A percentile compares a stretch with the other conserved stretches of the same genome.
These are phyloP conservation scores for Clarireedia hainanense DNA, from an alignment of 2,329 filamentous ascomycete genomes.

Conservation along the genomic window DNA sequence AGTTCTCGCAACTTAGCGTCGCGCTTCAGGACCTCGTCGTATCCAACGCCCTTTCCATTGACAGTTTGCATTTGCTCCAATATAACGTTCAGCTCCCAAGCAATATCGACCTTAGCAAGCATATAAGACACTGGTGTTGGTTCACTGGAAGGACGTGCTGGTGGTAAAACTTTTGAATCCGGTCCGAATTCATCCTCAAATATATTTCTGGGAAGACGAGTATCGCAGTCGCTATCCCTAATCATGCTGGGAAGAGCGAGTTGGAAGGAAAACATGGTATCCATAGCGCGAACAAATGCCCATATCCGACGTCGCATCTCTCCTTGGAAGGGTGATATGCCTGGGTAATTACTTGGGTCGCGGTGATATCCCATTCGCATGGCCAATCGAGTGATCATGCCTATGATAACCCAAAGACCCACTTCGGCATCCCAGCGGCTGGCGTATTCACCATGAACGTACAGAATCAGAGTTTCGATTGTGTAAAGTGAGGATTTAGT, in stretches of 20 bases:
- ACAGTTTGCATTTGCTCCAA: slow-evolving; percentile 55
- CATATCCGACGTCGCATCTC: slow-evolving; percentile 66
- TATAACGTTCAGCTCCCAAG: slow-evolving; percentile 63
- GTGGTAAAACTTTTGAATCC: slow-evolving; percentile 58
- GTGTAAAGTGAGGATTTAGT: slow-evolving; percentile 67
- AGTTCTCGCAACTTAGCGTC: slow-evolving; percentile 54
- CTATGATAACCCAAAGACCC: slow-evolving; percentile 40
- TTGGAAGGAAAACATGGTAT: slow-evolving; percentile 72
- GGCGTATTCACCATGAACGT: slow-evolving; percentile 68
- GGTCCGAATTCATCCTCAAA: slow-evolving; percentile 75
- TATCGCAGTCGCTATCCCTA: slow-evolving; percentile 66
- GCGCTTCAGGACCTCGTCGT: slow-evolving; percentile 57
- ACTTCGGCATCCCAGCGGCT: slow-evolving; percentile 65
- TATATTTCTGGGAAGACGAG: slow-evolving; percentile 66
- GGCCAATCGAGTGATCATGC: slow-evolving; percentile 46
- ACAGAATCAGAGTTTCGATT: slow-evolving; percentile 70
- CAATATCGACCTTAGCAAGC: slow-evolving; percentile 59
- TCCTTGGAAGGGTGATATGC: slow-evolving; percentile 65
- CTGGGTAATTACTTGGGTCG: slow-evolving; percentile 66
- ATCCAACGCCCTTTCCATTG: slow-evolving; percentile 43
- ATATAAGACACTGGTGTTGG: slow-evolving; percentile 72
- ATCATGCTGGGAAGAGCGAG: slow-evolving; percentile 57
- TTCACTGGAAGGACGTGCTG: slow-evolving; percentile 58
- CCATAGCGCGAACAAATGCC: slow-evolving; percentile 65
- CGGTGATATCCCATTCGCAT: slow-evolving; percentile 58